Evolutionary conservation across 441 rosid genomes (phyloP).

Genomic region (Bruguiera hainesii): DNA sequence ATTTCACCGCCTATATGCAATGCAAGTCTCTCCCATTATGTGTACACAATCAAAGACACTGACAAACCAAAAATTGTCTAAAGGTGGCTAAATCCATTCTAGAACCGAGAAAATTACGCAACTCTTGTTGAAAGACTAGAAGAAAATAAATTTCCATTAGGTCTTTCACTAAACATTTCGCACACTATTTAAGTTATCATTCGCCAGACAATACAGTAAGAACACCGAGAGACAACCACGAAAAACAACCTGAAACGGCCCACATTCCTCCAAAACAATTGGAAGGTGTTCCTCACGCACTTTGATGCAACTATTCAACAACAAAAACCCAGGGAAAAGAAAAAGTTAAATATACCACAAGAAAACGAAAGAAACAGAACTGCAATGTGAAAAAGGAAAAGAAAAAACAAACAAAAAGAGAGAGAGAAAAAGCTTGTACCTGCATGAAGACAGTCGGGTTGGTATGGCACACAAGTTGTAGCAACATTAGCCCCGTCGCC

Average conservation of each 20-base stretch:
- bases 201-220: too few species aligned
- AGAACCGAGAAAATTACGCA: too few species aligned
- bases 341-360: constrained; percentile 1
- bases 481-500: constrained; percentile 27
- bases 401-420: background rate
- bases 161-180: too few species aligned
- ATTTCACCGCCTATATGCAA: too few species aligned
- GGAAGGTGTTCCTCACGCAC: constrained; percentile 42
- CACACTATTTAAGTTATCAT: too few species aligned
- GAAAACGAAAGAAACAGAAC: too few species aligned
- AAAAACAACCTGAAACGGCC: constrained; percentile 10
- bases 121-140: too few species aligned
- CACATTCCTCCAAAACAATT: constrained; percentile 38
- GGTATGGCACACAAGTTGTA: constrained; percentile 35
- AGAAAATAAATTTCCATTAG: too few species aligned
- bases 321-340: background rate
- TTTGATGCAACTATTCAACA: constrained; percentile 16
- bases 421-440: constrained; percentile 32
- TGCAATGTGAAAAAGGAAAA: background rate
- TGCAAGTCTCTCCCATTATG: too few species aligned
- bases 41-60: too few species aligned
- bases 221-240: constrained; percentile 6
- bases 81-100: too few species aligned
- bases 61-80: too few species aligned
- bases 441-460: constrained; percentile 59